Evolutionary conservation across 257 asterid species (phyloP).

Genomic region (Anisodus tanguticus): DNA sequence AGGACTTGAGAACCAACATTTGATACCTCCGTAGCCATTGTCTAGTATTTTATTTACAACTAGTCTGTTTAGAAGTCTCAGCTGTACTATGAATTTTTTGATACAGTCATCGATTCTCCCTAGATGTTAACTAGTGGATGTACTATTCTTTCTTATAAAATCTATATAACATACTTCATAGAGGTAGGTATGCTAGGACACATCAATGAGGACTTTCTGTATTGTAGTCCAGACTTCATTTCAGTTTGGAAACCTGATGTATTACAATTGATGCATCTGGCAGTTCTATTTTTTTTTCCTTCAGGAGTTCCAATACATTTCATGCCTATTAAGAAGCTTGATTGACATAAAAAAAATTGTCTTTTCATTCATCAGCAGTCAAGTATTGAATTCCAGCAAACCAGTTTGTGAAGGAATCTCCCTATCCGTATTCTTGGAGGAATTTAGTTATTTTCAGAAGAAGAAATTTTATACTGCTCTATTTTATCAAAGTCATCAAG

Average conservation of each 20-base stretch:
- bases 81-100: neutral
- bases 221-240: neutral
- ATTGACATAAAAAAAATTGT: neutral
- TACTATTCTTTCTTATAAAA: neutral
- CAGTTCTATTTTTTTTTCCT: neutral
- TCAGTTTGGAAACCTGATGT: neutral
- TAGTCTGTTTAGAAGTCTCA: neutral
- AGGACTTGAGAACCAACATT: neutral
- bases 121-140: constrained; percentile 6
- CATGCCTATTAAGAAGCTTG: neutral
- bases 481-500: neutral
- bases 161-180: neutral
- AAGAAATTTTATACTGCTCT: neutral
- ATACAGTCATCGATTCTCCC: neutral
- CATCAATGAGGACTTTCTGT: neutral
- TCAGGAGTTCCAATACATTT: neutral
- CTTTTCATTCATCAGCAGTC: neutral
- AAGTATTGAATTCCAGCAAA: neutral
- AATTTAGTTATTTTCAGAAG: neutral
- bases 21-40: neutral
- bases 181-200: neutral
- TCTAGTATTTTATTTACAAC: neutral
- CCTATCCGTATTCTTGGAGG: neutral
- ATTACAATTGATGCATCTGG: neutral
- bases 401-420: neutral